Base-by-base conservation (phyloP, 1,284 basidiomycete genomes). In the Tetrapyrgos nigripes region DNA sequence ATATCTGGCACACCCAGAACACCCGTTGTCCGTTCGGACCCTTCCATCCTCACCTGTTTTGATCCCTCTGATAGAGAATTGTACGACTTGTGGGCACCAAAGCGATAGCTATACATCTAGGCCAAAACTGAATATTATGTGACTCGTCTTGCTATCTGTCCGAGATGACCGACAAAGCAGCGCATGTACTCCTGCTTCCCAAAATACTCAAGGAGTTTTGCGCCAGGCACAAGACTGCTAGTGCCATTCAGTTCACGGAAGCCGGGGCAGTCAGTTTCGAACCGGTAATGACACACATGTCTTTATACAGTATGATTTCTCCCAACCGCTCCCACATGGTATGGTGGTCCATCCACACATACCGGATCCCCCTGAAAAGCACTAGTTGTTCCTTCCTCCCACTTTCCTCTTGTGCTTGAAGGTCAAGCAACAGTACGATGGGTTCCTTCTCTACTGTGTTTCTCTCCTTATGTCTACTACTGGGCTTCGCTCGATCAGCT, bases 281-380 rank as follows among this genome's bases (percentile, higher is more conserved):
- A 49, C 59, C 8, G 48, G 52, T 55, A 26, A 59, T 54, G 11
- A 43, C 97, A 94, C 75, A 97, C 94, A 24, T n/a, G n/a, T n/a
- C n/a, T n/a, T 96, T 90, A 69, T 96, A 91, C 66, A 93, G 87
- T 50, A 96, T 90, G 61, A 94, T 80, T 43, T 94, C 95, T 50
- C 97, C 79, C 17, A 96, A 97, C 79, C 99, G 14, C 43, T 43
- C 43, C 14, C 43, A 45, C 26, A 24, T 19, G n/a, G n/a, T n/a
- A n/a, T n/a, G 43, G 19, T 45, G 10, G 43, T 24, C 43, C 14
- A 21, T n/a, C 3, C 26, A n/a, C n/a, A n/a, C n/a, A n/a, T n/a
- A n/a, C n/a, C n/a, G n/a, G n/a, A n/a, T n/a, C n/a, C n/a, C n/a
- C n/a, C n/a, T n/a, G n/a, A n/a, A n/a, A n/a, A n/a, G n/a, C n/a